Conservation (phyloP, 2,329 filamentous ascomycete species). For the Dactylellina cionopaga region DNA sequence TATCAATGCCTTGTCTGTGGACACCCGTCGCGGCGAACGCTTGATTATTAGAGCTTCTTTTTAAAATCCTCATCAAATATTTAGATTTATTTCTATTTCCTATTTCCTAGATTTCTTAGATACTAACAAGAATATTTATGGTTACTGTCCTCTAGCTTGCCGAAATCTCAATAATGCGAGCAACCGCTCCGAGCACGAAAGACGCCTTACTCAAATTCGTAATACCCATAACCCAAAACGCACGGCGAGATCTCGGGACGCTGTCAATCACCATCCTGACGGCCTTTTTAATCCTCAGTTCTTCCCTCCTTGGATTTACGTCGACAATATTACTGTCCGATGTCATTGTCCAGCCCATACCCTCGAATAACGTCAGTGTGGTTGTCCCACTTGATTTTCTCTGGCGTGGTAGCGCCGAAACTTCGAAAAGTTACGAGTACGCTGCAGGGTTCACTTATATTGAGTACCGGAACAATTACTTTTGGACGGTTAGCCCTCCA, state of each 20-base stretch:
- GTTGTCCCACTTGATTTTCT: neutral
- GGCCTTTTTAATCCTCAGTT: neutral
- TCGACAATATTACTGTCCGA: slow-evolving; percentile 1
- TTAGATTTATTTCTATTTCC: neutral
- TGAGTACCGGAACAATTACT: neutral
- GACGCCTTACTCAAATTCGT: slow-evolving; percentile 2
- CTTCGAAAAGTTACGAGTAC: neutral
- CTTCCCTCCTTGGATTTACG: slow-evolving; percentile 7
- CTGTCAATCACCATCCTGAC: slow-evolving; percentile 5
- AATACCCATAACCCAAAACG: neutral
- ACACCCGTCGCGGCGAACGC: too few relatives aligned
- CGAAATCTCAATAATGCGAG: slow-evolving; percentile 16
- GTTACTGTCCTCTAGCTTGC: slow-evolving; percentile 1
- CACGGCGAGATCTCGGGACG: neutral
- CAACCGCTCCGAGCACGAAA: neutral
- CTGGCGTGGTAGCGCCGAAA: too few relatives aligned
- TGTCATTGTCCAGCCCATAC: slow-evolving; percentile 16
- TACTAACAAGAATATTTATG: too few relatives aligned
- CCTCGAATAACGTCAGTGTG: neutral
- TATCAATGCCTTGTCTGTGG: too few relatives aligned
- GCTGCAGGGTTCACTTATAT: neutral
- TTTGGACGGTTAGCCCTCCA: neutral
- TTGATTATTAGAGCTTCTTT: neutral
- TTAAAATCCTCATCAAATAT: neutral
- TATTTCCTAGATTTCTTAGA: too few relatives aligned